Percentiles rank a stretch among this genome's conserved stretches.
Conservation (phyloP, 2,329 filamentous ascomycete species). For the Blastomyces silverae region DNA sequence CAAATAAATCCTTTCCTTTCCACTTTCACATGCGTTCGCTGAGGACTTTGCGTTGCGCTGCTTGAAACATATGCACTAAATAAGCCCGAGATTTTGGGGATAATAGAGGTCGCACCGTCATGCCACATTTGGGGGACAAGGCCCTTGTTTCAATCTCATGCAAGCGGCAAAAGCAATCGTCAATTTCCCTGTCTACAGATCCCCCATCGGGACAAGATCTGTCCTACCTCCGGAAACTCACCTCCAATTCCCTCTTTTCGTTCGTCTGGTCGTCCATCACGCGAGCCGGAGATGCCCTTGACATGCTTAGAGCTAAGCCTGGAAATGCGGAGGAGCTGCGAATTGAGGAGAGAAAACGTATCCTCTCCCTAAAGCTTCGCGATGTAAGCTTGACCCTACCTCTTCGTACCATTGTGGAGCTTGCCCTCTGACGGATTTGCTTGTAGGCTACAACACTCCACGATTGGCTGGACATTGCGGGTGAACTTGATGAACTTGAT, state of each 20-base stretch:
- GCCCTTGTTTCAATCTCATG: slow-evolving; percentile 9
- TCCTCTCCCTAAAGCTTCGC: slow-evolving; percentile 58
- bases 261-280: slow-evolving; percentile 24
- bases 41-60: neutral
- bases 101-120: neutral
- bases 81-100: neutral
- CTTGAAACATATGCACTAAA: neutral
- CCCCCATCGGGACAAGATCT: neutral
- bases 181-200: neutral
- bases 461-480: slow-evolving; percentile 70
- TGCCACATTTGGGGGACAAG: slow-evolving; percentile 23
- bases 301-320: slow-evolving; percentile 48
- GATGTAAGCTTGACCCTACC: slow-evolving; percentile 47
- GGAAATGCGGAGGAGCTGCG: slow-evolving; percentile 43
- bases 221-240: slow-evolving; percentile 24
- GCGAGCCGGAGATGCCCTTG: slow-evolving; percentile 33
- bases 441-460: slow-evolving; percentile 40
- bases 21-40: neutral
- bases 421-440: neutral
- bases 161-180: neutral
- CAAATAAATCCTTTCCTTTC: neutral
- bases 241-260: slow-evolving; percentile 32
- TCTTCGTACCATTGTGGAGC: neutral
- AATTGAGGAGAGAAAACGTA: slow-evolving; percentile 55
- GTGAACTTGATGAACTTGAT: slow-evolving; percentile 70